Percentiles rank a stretch among this genome's conserved stretches.
These are phyloP conservation scores for Erodium trifolium DNA, from an alignment of 441 rosid species.

Conservation along the genomic window DNA sequence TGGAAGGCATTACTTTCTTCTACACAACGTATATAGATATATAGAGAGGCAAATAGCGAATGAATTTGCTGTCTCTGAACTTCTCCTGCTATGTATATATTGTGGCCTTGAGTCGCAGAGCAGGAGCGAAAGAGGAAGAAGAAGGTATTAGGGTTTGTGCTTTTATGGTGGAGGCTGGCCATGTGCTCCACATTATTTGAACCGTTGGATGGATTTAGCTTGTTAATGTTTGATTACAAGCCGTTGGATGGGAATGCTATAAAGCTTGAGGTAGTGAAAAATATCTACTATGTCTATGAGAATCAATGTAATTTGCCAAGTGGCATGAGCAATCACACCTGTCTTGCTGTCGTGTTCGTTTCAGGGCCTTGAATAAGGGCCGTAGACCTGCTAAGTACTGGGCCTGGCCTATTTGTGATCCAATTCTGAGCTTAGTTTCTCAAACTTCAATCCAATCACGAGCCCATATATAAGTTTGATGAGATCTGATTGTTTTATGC, in stretches of 20 bases:
- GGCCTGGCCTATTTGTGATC: background rate
- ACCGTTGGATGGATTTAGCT: slow-evolving; percentile 29
- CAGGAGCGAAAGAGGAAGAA: slow-evolving; percentile 30
- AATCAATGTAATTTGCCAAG: slow-evolving; percentile 4
- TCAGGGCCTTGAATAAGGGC: background rate
- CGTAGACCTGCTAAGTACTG: background rate
- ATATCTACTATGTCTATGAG: background rate
- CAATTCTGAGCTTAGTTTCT: background rate
- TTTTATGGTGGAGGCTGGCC: slow-evolving; percentile 20
- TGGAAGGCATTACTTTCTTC: slow-evolving; percentile 41
- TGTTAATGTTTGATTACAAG: background rate
- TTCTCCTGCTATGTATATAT: slow-evolving; percentile 28
- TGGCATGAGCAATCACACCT: background rate
- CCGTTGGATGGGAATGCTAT: slow-evolving; percentile 28
- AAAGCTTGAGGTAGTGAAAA: background rate
- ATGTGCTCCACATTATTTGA: slow-evolving; percentile 13
- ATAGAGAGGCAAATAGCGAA: background rate
- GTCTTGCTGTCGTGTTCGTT: background rate
- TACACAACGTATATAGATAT: background rate
- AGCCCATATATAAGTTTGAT: too few species aligned
- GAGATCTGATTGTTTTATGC: too few species aligned
- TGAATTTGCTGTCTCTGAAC: background rate
- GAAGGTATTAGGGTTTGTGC: slow-evolving; percentile 25
- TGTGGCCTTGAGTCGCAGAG: slow-evolving; percentile 19
- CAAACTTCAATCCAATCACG: too few species aligned